Base-by-base conservation (phyloP, 1,139 yeast species). In the Ogataea hybrid region DNA sequence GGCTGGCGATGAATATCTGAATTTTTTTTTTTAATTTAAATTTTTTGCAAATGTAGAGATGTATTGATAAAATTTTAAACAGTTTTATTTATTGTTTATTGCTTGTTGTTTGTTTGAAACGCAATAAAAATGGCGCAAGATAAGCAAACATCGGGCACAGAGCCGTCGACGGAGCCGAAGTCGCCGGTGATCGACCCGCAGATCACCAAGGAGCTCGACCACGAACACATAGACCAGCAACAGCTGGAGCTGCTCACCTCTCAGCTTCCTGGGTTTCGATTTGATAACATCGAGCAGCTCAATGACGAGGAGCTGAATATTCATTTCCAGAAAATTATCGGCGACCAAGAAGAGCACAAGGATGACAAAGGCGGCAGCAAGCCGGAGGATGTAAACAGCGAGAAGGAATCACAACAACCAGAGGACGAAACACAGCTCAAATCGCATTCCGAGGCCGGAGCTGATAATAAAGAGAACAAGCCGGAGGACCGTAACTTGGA, bases 261-360 rank as follows among this genome's bases (percentile, higher is more conserved):
- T 6, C 57, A 52, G 20, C 33, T 56, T 17, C 56, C 51, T 9
- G 44, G 52, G 10, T 43, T 56, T 32, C 47, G 54, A 31, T 46
- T 57, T 30, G 60, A 54, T 10, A 49, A 43, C 21, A 50, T 58
- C n/a, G 50, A 42, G 11, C 43, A 47, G 30, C 33, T 49, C 33
- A 49, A 54, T 18, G 61, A 55, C 35, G 60, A 58, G 14, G 63
- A 58, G 36, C 51, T 58, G 35, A 56, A 51, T 40, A 39, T 50
- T 11, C 61, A 57, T 43, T 35, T 58, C 9, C 60, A 56, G 25
- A 56, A 56, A 31, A 47, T 57, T 9, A 56, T 58, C 9, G 48
- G 42, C 1, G 57, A 52, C 20, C 44, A 50, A 30, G 45, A 41
- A 6, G 35, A 30, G 25, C 25, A 31, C n/a, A 16, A 28, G 11